Conservation (phyloP, 1,284 basidiomycete genomes). For the Schizophyllum amplum region DNA sequence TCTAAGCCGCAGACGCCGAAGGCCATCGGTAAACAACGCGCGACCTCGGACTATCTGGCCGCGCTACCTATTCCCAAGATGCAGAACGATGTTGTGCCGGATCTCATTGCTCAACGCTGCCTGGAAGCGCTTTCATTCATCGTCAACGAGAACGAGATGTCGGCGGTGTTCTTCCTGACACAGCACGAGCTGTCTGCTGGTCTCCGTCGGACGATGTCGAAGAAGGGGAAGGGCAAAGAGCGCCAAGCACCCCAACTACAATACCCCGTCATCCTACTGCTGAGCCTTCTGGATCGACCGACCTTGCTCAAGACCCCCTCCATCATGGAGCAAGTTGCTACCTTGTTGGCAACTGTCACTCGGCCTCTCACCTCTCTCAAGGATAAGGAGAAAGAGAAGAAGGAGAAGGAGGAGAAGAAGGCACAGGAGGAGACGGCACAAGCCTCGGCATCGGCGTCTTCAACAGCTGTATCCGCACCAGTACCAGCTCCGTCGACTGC, state of each 20-base stretch:
- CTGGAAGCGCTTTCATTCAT: constrained; percentile 85
- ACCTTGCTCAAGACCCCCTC: constrained; percentile 78
- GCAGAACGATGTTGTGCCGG: constrained; percentile 80
- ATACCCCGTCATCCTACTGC: constrained; percentile 83
- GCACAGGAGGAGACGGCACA: constrained; percentile 9
- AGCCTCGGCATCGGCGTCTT: constrained; percentile 1
- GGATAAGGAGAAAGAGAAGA: constrained; percentile 28
- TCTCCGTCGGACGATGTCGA: constrained; percentile 57
- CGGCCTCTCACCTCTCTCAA: constrained; percentile 67
- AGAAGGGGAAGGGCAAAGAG: constrained; percentile 92
- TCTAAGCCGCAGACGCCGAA: constrained; percentile 50
- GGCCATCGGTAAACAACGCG: constrained; percentile 61
- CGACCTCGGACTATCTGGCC: constrained; percentile 42
- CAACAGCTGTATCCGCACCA: constrained; percentile 13
- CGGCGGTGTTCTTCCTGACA: constrained; percentile 87
- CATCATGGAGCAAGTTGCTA: constrained; percentile 87
- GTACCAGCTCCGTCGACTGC: not conserved
- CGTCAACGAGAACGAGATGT: constrained; percentile 74
- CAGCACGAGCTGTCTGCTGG: constrained; percentile 79
- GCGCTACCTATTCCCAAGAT: constrained; percentile 50
- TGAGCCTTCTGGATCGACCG: constrained; percentile 81
- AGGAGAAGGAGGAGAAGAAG: constrained; percentile 20
- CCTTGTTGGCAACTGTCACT: constrained; percentile 79
- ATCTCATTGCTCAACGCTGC: constrained; percentile 87
- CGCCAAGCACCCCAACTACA: constrained; percentile 74